Evolutionary conservation across 257 asterid genomes (phyloP), one percentile per base, ranked within the genome.

Genomic region (Solanum sejunctum): DNA sequence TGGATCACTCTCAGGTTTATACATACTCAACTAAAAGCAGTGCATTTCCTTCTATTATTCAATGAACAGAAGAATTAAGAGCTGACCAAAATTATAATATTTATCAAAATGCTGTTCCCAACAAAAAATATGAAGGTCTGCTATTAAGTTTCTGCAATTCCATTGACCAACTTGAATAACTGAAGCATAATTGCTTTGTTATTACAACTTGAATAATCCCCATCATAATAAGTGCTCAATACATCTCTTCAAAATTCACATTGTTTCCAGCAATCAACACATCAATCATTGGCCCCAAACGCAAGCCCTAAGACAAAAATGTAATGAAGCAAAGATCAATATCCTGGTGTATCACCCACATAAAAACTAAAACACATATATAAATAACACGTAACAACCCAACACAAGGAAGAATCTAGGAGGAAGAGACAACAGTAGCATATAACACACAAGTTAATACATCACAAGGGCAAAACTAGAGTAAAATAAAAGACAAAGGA

Each of bases 261-360:
- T 82, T 12, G 82, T 69, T 67, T 69, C 78, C 26, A 41, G 52
- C 26, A 26, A 41, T 39, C 52, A 69, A 7, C 51, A 41, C 26
- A 55, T 36, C 51, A n/a, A 12, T 91, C 93, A 90, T 84, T 92
- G 95, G 89, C 93, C 94, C 98, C 97, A 93, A 69, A 92, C 87
- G 75, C 95, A 92, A 82, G 93, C 90, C 97, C 98, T 94, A 79
- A 80, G 75, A 82, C 55, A 84, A 83, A 83, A 82, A 75, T 67
- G 17, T 54, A 55, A 79, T 79, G 47, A 17, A 28, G 10, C 43
- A 51, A 23, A 26, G 26, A 57, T 57, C 47, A 56, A 52, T 54
- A 55, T 28, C 64, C 51, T 57, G 72, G 52, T 18, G 6, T 81
- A 43, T 26, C 72, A n/a, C 67, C 49, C 71, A 57, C 21, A 58